Evolutionary conservation across 257 asterid genomes (phyloP), one percentile per base, ranked within the genome.

Genomic region (Echites panduratus): DNA sequence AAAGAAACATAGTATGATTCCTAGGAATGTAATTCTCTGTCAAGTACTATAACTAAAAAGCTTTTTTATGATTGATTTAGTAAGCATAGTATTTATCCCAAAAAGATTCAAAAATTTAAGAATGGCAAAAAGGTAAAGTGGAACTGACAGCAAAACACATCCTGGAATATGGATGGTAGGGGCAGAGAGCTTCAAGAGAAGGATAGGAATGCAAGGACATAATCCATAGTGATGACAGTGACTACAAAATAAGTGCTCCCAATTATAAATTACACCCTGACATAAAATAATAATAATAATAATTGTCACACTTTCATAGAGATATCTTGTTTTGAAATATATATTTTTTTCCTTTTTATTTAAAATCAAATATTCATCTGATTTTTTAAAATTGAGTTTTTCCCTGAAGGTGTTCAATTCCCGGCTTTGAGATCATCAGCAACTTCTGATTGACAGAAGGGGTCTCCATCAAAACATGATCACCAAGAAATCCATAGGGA

Each of bases 101-200:
- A 35, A 50, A 64, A 32, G 47, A 35, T 62, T 35, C 45, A 62
- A 62, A 29, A 29, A 1, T 32, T 49, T 40, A 62, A 32, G n/a
- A 62, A 62, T 29, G 67, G 67, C 22, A 62, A 29, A 49, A 73
- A 47, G 58, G 44, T n/a, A 22, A 0, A 69, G 45, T 27, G 63
- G 67, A 50, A 38, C 6, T 50, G 77, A 73, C 66, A 50, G 70
- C 20, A 35, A 62, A 50, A 65, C 40, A 29, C 53, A 72, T 72
- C 63, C 32, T 44, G 5, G 16, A 5, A n/a, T n/a, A n/a, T 19
- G 17, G 9, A 5, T n/a, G 43, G 62, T 50, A 49, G 52, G 50
- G 76, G 7, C 58, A 41, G 10, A 59, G 45, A 14, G 16, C 17
- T 59, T 62, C 16, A 7, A 29, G 67, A 62, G 45, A 32, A 61